These are phyloP conservation scores for Solanum megistacrolobum DNA, from an alignment of 257 asterid species.

Conservation along the genomic window DNA sequence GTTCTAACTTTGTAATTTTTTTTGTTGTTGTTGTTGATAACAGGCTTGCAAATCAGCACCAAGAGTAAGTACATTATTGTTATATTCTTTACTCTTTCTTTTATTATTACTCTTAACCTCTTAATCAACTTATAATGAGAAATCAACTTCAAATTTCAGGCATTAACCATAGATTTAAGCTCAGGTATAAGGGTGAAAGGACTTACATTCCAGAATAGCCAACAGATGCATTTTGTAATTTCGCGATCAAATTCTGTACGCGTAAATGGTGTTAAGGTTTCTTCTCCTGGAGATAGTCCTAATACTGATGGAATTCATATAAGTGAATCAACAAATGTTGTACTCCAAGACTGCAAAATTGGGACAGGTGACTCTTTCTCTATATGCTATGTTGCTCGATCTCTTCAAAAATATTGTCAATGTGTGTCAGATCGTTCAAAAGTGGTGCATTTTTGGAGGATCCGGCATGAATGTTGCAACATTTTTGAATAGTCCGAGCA, in stretches of 20 bases:
- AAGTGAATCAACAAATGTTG: constrained; percentile 64
- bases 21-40: background rate
- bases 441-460: background rate
- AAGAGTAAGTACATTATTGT: constrained; percentile 39
- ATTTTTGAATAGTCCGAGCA: background rate
- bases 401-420: background rate
- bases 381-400: background rate
- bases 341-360: constrained; percentile 72
- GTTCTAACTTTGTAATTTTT: background rate
- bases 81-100: background rate
- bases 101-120: background rate
- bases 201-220: constrained; percentile 73
- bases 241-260: constrained; percentile 57
- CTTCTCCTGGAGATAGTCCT: constrained; percentile 85
- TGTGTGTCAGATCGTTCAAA: background rate
- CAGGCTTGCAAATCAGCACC: constrained; percentile 98
- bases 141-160: constrained; percentile 32
- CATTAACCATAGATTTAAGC: constrained; percentile 76
- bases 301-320: constrained; percentile 97
- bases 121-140: background rate
- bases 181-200: constrained; percentile 69
- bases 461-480: too few relatives aligned
- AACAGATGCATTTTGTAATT: constrained; percentile 82
- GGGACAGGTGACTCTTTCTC: constrained; percentile 50
- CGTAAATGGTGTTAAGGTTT: constrained; percentile 45